Evolutionary conservation across 257 asterid species (phyloP).

Genomic region (Solanum tarapatanum): DNA sequence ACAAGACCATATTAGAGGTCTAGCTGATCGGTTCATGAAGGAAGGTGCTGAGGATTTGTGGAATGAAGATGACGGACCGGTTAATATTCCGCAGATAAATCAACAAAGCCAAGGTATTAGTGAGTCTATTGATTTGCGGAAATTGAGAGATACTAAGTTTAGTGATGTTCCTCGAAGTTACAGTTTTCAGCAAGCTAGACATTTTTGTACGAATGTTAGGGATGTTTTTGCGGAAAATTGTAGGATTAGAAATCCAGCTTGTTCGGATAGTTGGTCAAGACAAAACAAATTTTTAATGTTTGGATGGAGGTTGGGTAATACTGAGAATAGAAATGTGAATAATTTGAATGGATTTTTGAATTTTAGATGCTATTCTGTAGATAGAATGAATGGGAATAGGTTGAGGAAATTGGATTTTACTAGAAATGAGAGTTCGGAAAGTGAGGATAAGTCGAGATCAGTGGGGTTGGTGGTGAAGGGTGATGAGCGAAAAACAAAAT

Average conservation of each 20-base stretch:
- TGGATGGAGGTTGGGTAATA: background rate
- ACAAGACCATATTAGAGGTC: constrained; percentile 55
- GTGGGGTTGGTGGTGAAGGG: constrained; percentile 6
- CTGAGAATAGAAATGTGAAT: constrained; percentile 11
- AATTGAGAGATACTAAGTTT: background rate
- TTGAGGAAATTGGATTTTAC: constrained; percentile 13
- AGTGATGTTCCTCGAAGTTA: background rate
- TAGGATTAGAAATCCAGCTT: constrained; percentile 5
- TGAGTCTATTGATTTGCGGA: constrained; percentile 45
- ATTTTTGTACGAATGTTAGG: constrained; percentile 32
- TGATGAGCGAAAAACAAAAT: constrained; percentile 14
- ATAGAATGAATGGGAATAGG: constrained; percentile 7
- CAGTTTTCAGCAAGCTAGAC: constrained; percentile 19
- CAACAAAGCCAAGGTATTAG: constrained; percentile 7
- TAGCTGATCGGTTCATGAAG: constrained; percentile 91
- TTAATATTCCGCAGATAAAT: constrained; percentile 10
- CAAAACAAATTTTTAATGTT: background rate
- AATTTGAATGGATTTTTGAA: constrained; percentile 10
- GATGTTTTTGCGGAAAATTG: constrained; percentile 7
- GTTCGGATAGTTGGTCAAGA: constrained; percentile 2
- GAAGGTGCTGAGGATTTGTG: constrained; percentile 96
- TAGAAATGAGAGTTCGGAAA: constrained; percentile 22
- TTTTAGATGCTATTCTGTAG: constrained; percentile 29
- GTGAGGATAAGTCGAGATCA: constrained; percentile 12
- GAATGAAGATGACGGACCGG: constrained; percentile 75